A percentile compares a stretch with the other conserved stretches of the same genome.
phyloP scores from a whole-genome alignment of 2,329 filamentous ascomycete species.

The Ophiostoma australiae region DNA sequence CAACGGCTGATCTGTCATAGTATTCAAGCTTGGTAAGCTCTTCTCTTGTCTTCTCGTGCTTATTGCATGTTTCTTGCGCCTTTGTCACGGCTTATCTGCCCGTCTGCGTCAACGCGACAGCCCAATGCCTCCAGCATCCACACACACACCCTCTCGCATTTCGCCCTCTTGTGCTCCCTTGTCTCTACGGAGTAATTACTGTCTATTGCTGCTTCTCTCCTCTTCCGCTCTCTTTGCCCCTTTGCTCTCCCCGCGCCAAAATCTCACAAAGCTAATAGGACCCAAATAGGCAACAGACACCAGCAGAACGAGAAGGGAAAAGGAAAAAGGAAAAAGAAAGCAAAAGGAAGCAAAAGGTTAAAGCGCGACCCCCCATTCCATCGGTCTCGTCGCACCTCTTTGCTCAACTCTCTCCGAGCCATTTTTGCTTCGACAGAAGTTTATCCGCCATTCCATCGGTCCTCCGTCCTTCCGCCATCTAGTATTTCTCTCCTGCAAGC shows the following conservation, averaged over 20 bases:
- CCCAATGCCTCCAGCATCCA: neutral
- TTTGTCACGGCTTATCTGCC: conserved; percentile 2
- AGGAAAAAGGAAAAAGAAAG: neutral
- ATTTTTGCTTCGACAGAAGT: neutral
- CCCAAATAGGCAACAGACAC: neutral
- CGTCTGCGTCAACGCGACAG: neutral
- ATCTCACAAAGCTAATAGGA: neutral
- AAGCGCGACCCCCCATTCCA: neutral
- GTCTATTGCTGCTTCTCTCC: neutral
- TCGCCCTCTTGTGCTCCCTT: conserved; percentile 6
- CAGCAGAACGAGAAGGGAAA: neutral
- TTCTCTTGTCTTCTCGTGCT: neutral
- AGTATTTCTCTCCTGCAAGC: neutral
- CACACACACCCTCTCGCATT: neutral
- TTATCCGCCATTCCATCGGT: neutral
- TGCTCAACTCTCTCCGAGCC: neutral
- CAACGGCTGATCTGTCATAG: neutral
- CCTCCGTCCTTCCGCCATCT: neutral
- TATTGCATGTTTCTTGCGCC: neutral
- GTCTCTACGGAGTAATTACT: neutral
- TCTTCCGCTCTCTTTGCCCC: neutral
- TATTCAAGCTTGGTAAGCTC: neutral
- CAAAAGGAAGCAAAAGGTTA: neutral
- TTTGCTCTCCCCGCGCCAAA: conserved; percentile 7
- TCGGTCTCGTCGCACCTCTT: neutral